Conservation (phyloP, 192 early-diverging fungal species). For the Backusella luteola region DNA sequence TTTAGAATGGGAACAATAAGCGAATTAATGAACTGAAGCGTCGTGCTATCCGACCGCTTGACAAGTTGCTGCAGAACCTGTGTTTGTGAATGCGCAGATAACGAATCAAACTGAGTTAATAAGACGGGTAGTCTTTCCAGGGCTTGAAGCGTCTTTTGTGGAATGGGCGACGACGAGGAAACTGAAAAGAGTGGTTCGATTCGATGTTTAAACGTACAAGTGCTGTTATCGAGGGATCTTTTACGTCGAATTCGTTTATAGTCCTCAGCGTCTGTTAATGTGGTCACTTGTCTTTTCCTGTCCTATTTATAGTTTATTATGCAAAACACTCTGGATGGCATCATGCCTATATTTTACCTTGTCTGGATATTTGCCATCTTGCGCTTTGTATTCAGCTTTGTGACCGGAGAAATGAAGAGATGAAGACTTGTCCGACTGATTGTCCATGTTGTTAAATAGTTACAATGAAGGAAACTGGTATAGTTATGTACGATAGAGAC, state of each 20-base stretch:
- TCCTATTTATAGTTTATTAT: background rate
- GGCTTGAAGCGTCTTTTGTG: background rate
- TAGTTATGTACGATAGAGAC: too few relatives aligned
- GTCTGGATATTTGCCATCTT: background rate
- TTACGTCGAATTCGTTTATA: background rate
- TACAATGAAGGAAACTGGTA: too few relatives aligned
- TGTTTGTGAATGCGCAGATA: background rate
- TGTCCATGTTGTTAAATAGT: background rate
- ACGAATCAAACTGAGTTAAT: background rate
- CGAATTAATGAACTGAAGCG: constrained; percentile 84
- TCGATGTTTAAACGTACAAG: background rate
- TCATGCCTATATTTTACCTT: background rate
- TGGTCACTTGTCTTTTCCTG: background rate
- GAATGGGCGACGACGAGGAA: background rate
- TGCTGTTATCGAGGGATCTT: background rate
- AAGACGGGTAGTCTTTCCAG: background rate
- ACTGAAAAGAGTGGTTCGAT: background rate
- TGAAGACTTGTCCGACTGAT: background rate
- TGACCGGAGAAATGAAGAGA: background rate
- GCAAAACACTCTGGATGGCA: background rate
- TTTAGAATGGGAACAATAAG: constrained; percentile 84
- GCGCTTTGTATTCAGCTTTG: background rate
- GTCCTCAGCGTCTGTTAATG: background rate
- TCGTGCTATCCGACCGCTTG: constrained; percentile 12
- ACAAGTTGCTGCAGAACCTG: background rate